Evolutionary conservation across 768 basidiomycete genomes (phyloP).

Genomic region (Strobilomyces confusus): DNA sequence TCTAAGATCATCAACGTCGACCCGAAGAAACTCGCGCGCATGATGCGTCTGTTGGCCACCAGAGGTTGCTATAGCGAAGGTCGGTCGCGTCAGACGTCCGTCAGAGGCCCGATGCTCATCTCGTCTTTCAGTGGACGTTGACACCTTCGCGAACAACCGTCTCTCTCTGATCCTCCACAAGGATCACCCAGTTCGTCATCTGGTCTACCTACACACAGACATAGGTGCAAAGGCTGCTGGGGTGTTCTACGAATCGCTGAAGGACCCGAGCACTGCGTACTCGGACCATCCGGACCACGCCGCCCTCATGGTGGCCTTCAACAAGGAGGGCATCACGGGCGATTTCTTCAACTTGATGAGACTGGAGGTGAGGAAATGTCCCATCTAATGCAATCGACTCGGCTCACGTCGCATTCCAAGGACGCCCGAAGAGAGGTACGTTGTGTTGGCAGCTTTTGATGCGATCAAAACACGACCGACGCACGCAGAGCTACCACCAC

Average conservation of each 20-base stretch:
- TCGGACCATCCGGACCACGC: no score
- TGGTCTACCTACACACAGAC: conserved; percentile 22
- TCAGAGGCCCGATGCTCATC: not conserved
- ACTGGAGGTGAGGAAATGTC: no score
- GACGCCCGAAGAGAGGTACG: no score
- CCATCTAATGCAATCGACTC: no score
- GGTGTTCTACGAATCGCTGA: conserved; percentile 25
- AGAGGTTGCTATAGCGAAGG: conserved; percentile 31
- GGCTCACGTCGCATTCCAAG: no score
- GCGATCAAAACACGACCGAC: no score
- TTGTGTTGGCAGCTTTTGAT: no score
- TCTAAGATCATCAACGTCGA: conserved; percentile 21
- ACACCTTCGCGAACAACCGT: conserved; percentile 34
- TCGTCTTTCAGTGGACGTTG: conserved; percentile 21
- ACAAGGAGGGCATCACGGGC: no score
- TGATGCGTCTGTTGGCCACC: conserved; percentile 29
- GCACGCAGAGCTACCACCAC: conserved; percentile 18
- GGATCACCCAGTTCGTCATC: conserved; percentile 22
- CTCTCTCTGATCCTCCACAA: conserved; percentile 29
- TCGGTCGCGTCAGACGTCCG: no score
- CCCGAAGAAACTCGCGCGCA: conserved; percentile 26
- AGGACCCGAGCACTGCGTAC: conserved; percentile 7
- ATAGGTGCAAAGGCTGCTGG: conserved; percentile 13
- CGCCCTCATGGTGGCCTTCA: no score
- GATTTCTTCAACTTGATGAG: no score